A percentile compares a stretch with the other conserved stretches of the same genome.
Evolutionary conservation across 306 rosid species (phyloP).

Genomic region (Corylus heterophylla): DNA sequence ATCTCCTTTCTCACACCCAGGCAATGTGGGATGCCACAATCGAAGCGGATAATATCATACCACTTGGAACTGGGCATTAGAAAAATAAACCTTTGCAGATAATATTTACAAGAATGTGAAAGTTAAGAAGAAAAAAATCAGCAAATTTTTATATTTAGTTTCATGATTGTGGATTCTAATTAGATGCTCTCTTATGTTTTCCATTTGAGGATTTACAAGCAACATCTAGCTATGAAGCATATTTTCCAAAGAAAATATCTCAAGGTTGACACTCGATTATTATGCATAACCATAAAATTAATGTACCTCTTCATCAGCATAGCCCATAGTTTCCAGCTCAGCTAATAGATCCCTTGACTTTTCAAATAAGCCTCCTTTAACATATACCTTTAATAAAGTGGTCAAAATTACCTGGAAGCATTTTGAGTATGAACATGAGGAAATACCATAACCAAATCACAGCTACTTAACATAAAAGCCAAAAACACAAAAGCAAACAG

Average conservation of each 20-base stretch:
- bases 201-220: background rate
- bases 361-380: constrained; percentile 84
- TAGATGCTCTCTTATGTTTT: background rate
- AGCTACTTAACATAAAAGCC: background rate
- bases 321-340: constrained; percentile 69
- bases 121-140: background rate
- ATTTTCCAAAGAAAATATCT: background rate
- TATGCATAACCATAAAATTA: constrained; percentile 10
- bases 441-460: background rate
- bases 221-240: background rate
- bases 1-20: too few species aligned
- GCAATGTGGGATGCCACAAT: too few species aligned
- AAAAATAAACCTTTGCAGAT: background rate
- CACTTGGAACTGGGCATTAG: too few species aligned
- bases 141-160: background rate
- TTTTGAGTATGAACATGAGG: constrained; percentile 11
- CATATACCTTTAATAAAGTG: constrained; percentile 87
- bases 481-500: background rate
- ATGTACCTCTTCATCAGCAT: constrained; percentile 87
- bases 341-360: constrained; percentile 71
- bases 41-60: too few species aligned
- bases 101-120: background rate
- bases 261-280: background rate
- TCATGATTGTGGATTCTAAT: background rate
- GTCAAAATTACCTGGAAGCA: constrained; percentile 81